These are phyloP conservation scores for Penicillium salamii DNA, from an alignment of 495 filamentous ascomycete genomes.

Conservation along the genomic window DNA sequence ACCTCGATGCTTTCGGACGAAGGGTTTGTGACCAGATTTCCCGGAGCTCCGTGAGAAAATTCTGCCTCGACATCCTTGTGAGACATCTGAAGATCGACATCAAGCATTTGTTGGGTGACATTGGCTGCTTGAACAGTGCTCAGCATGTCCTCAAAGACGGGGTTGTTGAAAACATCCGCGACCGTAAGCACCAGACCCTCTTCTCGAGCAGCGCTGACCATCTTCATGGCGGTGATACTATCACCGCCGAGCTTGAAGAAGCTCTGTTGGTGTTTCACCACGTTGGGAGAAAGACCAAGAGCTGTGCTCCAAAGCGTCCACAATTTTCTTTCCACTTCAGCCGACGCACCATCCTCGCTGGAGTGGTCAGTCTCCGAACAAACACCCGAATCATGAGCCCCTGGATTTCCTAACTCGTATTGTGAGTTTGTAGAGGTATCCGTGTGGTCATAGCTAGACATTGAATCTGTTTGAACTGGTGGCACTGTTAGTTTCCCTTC, in stretches of 20 bases:
- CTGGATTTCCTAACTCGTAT: slow-evolving; percentile 16
- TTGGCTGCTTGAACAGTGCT: slow-evolving; percentile 27
- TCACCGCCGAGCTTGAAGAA: slow-evolving; percentile 52
- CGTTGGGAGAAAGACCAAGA: slow-evolving; percentile 37
- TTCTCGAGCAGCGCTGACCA: slow-evolving; percentile 57
- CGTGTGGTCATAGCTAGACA: slow-evolving; percentile 16
- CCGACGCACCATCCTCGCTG: slow-evolving; percentile 23
- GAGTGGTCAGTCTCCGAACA: slow-evolving; percentile 24
- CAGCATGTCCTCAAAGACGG: slow-evolving; percentile 48
- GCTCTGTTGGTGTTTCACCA: slow-evolving; percentile 40
- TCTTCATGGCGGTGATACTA: slow-evolving; percentile 66
- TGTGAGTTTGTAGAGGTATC: slow-evolving; percentile 17
- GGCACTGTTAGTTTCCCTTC: slow-evolving; percentile 32
- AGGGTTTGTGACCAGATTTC: slow-evolving; percentile 16
- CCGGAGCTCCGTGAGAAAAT: slow-evolving; percentile 15
- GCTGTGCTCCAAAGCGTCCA: slow-evolving; percentile 46
- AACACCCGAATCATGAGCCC: slow-evolving; percentile 24
- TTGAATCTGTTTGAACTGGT: slow-evolving; percentile 7
- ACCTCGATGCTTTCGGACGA: slow-evolving; percentile 45
- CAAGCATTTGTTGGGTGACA: slow-evolving; percentile 23
- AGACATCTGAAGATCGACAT: slow-evolving; percentile 21
- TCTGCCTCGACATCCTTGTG: slow-evolving; percentile 13
- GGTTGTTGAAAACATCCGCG: slow-evolving; percentile 48
- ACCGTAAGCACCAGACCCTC: slow-evolving; percentile 56
- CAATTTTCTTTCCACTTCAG: slow-evolving; percentile 36